Evolutionary conservation across 2,329 filamentous ascomycete species (phyloP).

Genomic region (Setomelanomma holmii): DNA sequence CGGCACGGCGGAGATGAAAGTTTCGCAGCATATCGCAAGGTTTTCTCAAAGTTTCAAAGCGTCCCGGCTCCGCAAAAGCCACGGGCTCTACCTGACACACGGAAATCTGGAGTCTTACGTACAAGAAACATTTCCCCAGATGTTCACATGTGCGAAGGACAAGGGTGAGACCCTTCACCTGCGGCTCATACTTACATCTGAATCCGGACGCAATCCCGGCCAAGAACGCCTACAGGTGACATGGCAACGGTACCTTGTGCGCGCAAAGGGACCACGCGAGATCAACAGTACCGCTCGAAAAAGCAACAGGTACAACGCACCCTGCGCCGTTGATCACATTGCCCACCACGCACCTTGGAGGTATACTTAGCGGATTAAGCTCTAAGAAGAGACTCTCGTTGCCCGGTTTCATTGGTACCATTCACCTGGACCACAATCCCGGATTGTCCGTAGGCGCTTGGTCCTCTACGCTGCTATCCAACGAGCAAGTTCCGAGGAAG

Average conservation of each 20-base stretch:
- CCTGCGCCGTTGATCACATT: background rate
- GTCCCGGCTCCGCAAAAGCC: background rate
- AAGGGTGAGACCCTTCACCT: background rate
- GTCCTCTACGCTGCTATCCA: background rate
- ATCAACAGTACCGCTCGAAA: background rate
- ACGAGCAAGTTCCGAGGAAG: conserved; percentile 1
- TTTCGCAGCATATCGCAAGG: background rate
- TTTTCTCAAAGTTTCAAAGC: background rate
- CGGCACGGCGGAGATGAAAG: background rate
- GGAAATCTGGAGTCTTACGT: background rate
- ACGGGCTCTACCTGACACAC: background rate
- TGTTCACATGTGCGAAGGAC: conserved; percentile 3
- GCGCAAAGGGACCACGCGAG: background rate
- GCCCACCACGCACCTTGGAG: background rate
- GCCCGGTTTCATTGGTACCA: conserved; percentile 9
- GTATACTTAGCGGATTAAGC: background rate
- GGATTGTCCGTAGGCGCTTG: conserved; percentile 7
- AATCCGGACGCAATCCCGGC: background rate
- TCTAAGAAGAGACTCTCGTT: conserved; percentile 8
- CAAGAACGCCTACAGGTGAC: background rate
- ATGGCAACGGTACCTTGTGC: background rate
- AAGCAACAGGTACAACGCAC: background rate
- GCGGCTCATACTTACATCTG: background rate
- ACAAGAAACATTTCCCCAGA: conserved; percentile 6
- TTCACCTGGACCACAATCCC: conserved; percentile 5